Percentiles rank a stretch among this genome's conserved stretches.
Evolutionary conservation across 2,329 filamentous ascomycete species (phyloP).

Genomic region (Amphichorda felina): DNA sequence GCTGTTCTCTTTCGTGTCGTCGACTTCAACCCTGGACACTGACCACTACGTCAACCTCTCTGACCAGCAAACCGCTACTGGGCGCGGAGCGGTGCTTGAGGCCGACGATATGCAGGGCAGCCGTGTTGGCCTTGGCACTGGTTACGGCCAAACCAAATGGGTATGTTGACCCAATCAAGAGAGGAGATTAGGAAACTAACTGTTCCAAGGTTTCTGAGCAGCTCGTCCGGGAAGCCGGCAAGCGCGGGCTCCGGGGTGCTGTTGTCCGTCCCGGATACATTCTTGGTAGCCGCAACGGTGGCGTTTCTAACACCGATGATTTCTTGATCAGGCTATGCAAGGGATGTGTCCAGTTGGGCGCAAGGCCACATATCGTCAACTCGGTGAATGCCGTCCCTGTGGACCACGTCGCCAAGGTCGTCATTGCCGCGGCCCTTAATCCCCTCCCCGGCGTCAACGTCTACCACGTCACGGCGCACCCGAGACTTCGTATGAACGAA

Average conservation of each 20-base stretch:
- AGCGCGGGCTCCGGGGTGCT: conserved; percentile 60
- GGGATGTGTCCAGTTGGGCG: conserved; percentile 69
- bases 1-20: conserved; percentile 60
- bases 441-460: conserved; percentile 45
- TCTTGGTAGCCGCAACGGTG: conserved; percentile 57
- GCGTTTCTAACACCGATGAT: conserved; percentile 72
- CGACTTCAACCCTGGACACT: conserved; percentile 71
- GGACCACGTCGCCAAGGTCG: conserved; percentile 68
- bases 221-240: conserved; percentile 67
- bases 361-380: conserved; percentile 68
- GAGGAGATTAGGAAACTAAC: conserved; percentile 30
- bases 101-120: conserved; percentile 70
- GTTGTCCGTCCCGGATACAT: conserved; percentile 82
- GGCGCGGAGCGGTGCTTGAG: conserved; percentile 57
- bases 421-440: conserved; percentile 61
- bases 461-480: conserved; percentile 68
- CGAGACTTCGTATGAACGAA: conserved; percentile 65
- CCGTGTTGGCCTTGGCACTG: conserved; percentile 64
- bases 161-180: too few species aligned
- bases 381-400: conserved; percentile 86
- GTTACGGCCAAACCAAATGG: conserved; percentile 92
- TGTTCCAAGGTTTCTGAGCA: conserved; percentile 32
- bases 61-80: conserved; percentile 43
- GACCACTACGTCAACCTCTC: conserved; percentile 72
- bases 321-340: conserved; percentile 82